A percentile compares a stretch with the other conserved stretches of the same genome.
These are phyloP conservation scores for Epichloe scottii DNA, from an alignment of 2,329 filamentous ascomycete genomes.

Conservation along the genomic window DNA sequence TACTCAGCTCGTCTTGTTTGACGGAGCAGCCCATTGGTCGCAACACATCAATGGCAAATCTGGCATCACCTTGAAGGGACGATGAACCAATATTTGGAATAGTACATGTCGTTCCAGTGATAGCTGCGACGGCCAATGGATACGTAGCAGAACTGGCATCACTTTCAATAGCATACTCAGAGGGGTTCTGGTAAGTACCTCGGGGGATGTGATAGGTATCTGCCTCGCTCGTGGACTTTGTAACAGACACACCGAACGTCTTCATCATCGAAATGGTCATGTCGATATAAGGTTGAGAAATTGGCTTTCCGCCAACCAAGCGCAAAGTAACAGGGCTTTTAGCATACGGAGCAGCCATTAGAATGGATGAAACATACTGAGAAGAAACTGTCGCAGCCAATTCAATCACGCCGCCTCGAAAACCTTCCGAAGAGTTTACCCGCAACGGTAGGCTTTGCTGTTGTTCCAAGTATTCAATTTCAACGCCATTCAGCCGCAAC, in stretches of 20 bases:
- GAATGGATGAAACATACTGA: constrained; percentile 94
- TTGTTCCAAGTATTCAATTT: constrained; percentile 73
- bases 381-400: constrained; percentile 92
- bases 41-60: constrained; percentile 83
- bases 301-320: constrained; percentile 90
- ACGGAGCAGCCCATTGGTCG: constrained; percentile 89
- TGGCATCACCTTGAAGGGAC: constrained; percentile 88
- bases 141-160: constrained; percentile 98
- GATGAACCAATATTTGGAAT: constrained; percentile 89
- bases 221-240: constrained; percentile 61
- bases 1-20: constrained; percentile 71
- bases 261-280: constrained; percentile 99
- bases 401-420: constrained; percentile 78
- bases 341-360: constrained; percentile 95
- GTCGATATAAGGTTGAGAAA: constrained; percentile 94
- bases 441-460: constrained; percentile 73
- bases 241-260: constrained; percentile 73
- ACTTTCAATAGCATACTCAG: constrained; percentile 84
- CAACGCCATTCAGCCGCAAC: constrained; percentile 73
- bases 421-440: constrained; percentile 70
- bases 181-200: constrained; percentile 69
- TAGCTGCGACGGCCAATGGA: constrained; percentile 83
- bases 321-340: constrained; percentile 85
- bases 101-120: constrained; percentile 90
- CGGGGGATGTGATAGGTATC: constrained; percentile 92